Conservation (phyloP, 768 basidiomycete genomes). For the Russula brevipes region DNA sequence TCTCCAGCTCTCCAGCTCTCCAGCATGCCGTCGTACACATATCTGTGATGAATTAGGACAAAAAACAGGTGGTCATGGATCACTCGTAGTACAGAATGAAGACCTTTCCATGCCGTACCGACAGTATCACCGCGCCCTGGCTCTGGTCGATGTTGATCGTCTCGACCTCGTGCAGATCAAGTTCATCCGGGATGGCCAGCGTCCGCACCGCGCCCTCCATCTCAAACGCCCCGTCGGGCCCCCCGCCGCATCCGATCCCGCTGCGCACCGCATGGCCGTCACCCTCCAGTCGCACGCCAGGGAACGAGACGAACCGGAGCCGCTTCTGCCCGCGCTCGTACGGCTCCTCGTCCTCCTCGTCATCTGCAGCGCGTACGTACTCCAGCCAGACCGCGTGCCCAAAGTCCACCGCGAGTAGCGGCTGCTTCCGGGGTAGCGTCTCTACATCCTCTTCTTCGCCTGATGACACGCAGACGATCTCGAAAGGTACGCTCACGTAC, state of each 20-base stretch:
- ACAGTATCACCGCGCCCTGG: constrained; percentile 67
- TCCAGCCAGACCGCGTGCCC: constrained; percentile 85
- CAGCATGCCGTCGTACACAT: no score
- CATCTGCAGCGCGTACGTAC: constrained; percentile 37
- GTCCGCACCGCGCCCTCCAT: constrained; percentile 47
- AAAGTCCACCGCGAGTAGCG: constrained; percentile 79
- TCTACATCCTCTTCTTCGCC: constrained; percentile 40
- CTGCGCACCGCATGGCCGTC: constrained; percentile 27
- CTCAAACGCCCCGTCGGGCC: constrained; percentile 34
- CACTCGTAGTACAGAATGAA: constrained; percentile 65
- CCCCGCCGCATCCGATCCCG: not conserved
- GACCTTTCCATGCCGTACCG: constrained; percentile 61
- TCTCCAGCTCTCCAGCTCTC: no score
- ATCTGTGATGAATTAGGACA: no score
- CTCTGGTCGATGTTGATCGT: constrained; percentile 76
- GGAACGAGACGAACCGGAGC: constrained; percentile 65
- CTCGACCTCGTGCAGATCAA: constrained; percentile 61
- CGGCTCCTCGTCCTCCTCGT: constrained; percentile 31
- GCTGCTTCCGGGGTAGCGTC: constrained; percentile 43
- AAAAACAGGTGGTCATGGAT: not conserved
- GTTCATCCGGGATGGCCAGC: constrained; percentile 56
- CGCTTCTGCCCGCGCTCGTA: constrained; percentile 40
- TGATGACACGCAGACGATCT: constrained; percentile 59
- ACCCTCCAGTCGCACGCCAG: constrained; percentile 41
- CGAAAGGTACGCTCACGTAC: constrained; percentile 68